phyloP scores from a whole-genome alignment of 1,284 basidiomycete species.

The Pseudozyma tsukubaensis region DNA sequence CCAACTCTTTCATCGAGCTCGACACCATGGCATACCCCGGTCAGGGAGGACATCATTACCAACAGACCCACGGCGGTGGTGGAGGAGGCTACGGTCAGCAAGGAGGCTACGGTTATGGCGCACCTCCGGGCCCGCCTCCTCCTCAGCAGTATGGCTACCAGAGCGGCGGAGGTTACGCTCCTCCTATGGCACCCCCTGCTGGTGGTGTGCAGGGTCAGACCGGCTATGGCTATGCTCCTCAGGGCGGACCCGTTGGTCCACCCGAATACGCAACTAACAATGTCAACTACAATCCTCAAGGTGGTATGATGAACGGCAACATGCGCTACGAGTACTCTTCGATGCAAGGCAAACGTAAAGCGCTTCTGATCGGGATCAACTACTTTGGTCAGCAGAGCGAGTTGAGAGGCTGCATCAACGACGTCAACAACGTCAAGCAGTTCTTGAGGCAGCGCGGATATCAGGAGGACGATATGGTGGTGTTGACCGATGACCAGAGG shows the following conservation, averaged over 20 bases:
- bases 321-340: constrained; percentile 64
- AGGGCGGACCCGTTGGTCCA: constrained; percentile 51
- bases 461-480: constrained; percentile 67
- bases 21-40: constrained; percentile 59
- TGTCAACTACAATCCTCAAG: constrained; percentile 60
- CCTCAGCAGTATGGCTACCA: constrained; percentile 29
- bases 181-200: constrained; percentile 34
- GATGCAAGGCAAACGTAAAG: constrained; percentile 67
- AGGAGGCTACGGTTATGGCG: constrained; percentile 43
- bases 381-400: constrained; percentile 60
- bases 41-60: constrained; percentile 58
- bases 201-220: constrained; percentile 44
- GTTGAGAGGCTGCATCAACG: constrained; percentile 68
- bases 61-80: constrained; percentile 46
- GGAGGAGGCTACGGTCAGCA: constrained; percentile 37
- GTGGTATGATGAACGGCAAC: constrained; percentile 57
- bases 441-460: constrained; percentile 66
- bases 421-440: constrained; percentile 65
- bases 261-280: constrained; percentile 55
- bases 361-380: constrained; percentile 68
- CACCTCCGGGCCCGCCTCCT: constrained; percentile 31
- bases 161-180: constrained; percentile 30
- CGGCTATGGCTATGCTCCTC: constrained; percentile 44
- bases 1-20: not conserved
- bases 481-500: constrained; percentile 63